Base-by-base conservation (phyloP, 1,284 basidiomycete genomes). In the Malassezia slooffiae region DNA sequence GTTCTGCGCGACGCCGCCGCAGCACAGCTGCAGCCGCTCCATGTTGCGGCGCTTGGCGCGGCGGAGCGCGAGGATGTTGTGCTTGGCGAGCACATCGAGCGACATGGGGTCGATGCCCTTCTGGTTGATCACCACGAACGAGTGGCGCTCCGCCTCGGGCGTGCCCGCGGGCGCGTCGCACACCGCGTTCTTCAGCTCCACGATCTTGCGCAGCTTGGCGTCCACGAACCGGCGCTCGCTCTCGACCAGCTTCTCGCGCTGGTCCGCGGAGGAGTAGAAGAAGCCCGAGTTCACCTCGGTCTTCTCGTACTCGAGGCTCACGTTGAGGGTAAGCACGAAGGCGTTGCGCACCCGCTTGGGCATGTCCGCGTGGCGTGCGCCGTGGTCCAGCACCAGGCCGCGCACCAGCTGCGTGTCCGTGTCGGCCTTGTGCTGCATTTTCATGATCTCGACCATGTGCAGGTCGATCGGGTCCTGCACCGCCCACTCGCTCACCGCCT, bases 401-500 rank as follows among this genome's bases (percentile, higher is more conserved):
- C 85, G 83, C 60, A 99, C 76, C 38, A 99, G 80, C 70, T 93
- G 85, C n/a, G 93, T 97, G 73, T 99, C 93, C 33, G 87, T 89
- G 48, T 93, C 89, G 40, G 84, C 90, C 67, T 89, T 83, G 75
- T 99, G 93, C 72, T 96, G 91, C 93, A 99, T 99, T 76, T 97
- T 97, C 91, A 97, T 97, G 61, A 97, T 82, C 73, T 99, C 93
- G 44, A 99, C 77, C 93, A 99, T 99, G 74, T 97, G 91, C 53
- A 99, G 74, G 74, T 99, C 93, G 68, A 99, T 93, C 34, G 90
- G 89, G 36, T 67, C 60, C 36, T 54, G 57, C 38, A 58, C 53
- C 48, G 58, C 46, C 63, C 65, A 66, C 31, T 67, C 58, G 9
- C 40, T 47, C 8, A 65, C 53, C n/a, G 38, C 44, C 39, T 65